A percentile compares a stretch with the other conserved stretches of the same genome.
Evolutionary conservation across 345 rosid genomes (phyloP).

Genomic region (Brassica rapa): DNA sequence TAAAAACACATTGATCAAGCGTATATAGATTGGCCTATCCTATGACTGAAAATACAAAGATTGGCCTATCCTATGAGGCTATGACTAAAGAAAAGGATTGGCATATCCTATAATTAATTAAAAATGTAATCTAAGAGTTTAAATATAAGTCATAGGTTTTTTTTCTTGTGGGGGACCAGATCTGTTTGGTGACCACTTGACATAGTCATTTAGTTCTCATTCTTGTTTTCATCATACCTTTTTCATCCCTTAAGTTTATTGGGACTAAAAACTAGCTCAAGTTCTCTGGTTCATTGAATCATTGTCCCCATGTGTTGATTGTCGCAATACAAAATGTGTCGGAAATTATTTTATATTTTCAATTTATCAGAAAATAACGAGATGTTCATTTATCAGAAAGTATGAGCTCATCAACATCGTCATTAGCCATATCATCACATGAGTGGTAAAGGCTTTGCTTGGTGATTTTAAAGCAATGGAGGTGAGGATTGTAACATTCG

Average conservation of each 20-base stretch:
- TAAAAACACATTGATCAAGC: conserved; percentile 18
- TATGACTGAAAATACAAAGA: conserved; percentile 5
- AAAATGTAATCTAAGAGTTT: conserved; percentile 28
- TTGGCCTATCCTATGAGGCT: conserved; percentile 20
- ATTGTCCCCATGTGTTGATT: conserved; percentile 13
- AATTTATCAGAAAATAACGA: neutral
- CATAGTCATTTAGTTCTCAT: conserved; percentile 30
- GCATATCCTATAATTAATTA: conserved; percentile 10
- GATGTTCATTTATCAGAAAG: neutral
- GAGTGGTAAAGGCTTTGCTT: neutral
- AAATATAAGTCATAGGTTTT: conserved; percentile 41
- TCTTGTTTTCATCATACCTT: conserved; percentile 20
- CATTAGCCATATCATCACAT: neutral
- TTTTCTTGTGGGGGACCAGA: conserved; percentile 38
- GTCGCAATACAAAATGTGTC: conserved; percentile 6
- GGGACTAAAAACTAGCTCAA: neutral
- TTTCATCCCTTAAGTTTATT: neutral
- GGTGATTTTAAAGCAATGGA: neutral
- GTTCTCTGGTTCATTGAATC: neutral
- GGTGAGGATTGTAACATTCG: neutral
- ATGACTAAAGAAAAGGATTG: neutral
- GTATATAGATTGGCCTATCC: conserved; percentile 18
- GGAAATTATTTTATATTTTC: neutral
- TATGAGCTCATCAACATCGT: neutral
- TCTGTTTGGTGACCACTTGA: conserved; percentile 31